Base-by-base conservation (phyloP, 2,329 filamentous ascomycete species). In the Penicillium sp. region DNA sequence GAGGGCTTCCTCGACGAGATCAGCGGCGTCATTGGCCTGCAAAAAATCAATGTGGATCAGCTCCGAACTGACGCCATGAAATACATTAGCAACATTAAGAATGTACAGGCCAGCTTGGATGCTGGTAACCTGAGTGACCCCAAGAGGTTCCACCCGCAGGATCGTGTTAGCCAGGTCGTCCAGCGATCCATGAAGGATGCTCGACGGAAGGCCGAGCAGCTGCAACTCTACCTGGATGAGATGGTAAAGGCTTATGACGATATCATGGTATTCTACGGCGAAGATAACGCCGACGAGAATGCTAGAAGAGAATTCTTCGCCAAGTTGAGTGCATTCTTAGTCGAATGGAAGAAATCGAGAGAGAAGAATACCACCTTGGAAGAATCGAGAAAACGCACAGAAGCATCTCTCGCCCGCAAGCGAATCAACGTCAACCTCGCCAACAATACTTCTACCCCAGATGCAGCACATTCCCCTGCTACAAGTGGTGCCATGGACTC, bases 151-250 rank as follows among this genome's bases (percentile, higher is more conserved):
- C 94, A 99, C 70, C 93, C 94, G 16, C 90, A 97, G 74, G 94
- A 99, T 73, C 90, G 94, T 57, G 92, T 97, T 40, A 89, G 88
- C 59, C 90, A 95, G 74, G 82, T 97, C 32, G 92, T 96, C 51
- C 91, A 96, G 74, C 83, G 93, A 47, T 87, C 84, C 61, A 97
- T 99, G 93, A 97, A 97, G 78, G 94, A 99, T 62, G 94, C 94
- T 18, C 81, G 94, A 58, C 84, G 93, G 66, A 99, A 97, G 79
- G 91, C 94, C 2, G 93, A 97, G 73, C 94, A 97, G 77, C 89
- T 97, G 86, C 84, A 90, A 69, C 79, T 97, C 19, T 97, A 96
- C 72, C 78, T 97, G 43, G 92, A 96, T 62, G 91, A 97, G 70
- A 97, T 96, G 90, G 80, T 85, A 63, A 86, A 89, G 68, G 89